phyloP scores from a whole-genome alignment of 228 moss, liverwort and hornwort species.

The Sphagnum fallax region DNA sequence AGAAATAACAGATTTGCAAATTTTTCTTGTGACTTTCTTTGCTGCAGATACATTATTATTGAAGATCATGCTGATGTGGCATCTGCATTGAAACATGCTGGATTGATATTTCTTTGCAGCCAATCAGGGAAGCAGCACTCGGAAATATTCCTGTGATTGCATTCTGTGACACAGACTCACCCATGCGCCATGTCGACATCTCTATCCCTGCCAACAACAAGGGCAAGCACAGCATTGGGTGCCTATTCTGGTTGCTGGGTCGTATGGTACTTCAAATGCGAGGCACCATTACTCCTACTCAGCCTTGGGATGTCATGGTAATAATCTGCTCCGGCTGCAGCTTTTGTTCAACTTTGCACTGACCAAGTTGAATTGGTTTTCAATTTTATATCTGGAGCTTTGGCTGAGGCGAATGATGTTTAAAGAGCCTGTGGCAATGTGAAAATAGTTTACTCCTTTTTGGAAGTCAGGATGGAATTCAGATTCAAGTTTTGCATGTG shows the following conservation, averaged over 20 bases:
- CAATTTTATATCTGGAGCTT: too few relatives aligned
- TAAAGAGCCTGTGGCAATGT: too few relatives aligned
- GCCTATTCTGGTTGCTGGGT: conserved; percentile 54
- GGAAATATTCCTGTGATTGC: conserved; percentile 85
- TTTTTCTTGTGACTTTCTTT: background rate
- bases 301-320: conserved; percentile 78
- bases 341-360: background rate
- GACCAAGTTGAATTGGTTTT: too few relatives aligned
- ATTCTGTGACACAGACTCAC: conserved; percentile 76
- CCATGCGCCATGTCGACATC: conserved; percentile 64
- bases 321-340: background rate
- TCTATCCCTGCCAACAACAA: conserved; percentile 77
- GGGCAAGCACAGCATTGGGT: conserved; percentile 62
- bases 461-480: too few relatives aligned
- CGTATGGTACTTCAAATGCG: conserved; percentile 69
- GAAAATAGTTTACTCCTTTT: too few relatives aligned
- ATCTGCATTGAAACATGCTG: background rate
- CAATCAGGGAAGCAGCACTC: conserved; percentile 73
- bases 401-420: too few relatives aligned
- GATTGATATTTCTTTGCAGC: conserved; percentile 24
- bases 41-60: background rate
- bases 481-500: background rate
- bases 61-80: background rate
- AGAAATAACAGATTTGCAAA: background rate
- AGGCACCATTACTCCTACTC: conserved; percentile 53